These are phyloP conservation scores for Didymella glomerata DNA, from an alignment of 2,329 filamentous ascomycete species.

Conservation along the genomic window DNA sequence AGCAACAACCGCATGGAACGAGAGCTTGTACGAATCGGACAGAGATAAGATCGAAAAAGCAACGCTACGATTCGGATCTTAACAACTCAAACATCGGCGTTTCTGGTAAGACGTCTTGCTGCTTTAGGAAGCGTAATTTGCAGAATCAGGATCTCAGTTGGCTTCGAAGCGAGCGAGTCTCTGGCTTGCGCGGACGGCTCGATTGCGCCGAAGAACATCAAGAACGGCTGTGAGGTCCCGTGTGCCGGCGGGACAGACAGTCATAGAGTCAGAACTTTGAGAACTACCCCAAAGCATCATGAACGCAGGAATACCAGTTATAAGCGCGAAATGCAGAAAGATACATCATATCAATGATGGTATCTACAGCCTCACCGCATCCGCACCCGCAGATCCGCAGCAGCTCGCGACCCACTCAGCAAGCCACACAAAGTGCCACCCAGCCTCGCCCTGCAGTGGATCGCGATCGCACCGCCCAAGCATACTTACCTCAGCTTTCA, in stretches of 20 bases:
- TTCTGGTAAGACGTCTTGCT: not conserved
- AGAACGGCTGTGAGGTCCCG: not conserved
- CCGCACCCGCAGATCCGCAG: not conserved
- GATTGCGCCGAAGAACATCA: slow-evolving; percentile 1
- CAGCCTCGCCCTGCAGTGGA: slow-evolving; percentile 1
- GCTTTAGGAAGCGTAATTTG: slow-evolving; percentile 3
- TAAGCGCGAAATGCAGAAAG: not conserved
- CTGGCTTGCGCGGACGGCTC: slow-evolving; percentile 10
- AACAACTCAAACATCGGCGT: not conserved
- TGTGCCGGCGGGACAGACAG: not conserved
- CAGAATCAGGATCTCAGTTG: slow-evolving; percentile 3
- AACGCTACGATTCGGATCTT: not conserved
- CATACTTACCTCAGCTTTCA: slow-evolving; percentile 7
- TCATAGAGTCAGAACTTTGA: not conserved
- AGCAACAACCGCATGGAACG: not conserved
- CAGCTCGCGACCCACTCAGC: not conserved
- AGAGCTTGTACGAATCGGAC: not conserved
- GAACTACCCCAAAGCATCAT: too few species aligned
- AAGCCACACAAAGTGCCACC: slow-evolving; percentile 6
- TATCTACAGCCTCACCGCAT: not conserved
- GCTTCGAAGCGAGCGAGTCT: slow-evolving; percentile 1
- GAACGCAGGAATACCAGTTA: not conserved
- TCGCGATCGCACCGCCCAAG: not conserved
- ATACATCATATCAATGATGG: not conserved
- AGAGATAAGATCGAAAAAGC: not conserved